Evolutionary conservation across 768 basidiomycete genomes (phyloP), one percentile per base, ranked within the genome.

Genomic region (Trametes sanguinea): DNA sequence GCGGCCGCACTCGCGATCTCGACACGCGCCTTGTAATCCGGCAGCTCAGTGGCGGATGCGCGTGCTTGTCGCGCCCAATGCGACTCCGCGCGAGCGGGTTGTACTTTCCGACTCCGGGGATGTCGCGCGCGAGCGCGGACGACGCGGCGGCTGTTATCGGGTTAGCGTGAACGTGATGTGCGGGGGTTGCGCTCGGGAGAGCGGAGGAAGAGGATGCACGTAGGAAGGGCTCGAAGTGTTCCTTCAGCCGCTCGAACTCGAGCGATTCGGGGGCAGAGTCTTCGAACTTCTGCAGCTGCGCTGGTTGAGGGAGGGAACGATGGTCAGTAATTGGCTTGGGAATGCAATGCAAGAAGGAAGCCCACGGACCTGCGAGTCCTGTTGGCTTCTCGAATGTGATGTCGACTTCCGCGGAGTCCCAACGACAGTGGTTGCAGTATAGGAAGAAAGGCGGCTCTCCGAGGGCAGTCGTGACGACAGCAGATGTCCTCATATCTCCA

Each of bases 311-410:
- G 46, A 54, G 45, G 48, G 14, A 22, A 47, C 17, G 48, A 1
- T 40, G 11, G 22, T 58, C 11, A 16, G 35, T 13, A 37, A 27
- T 60, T 44, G 43, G 30, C 14, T 37, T n/a, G 37, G 11, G 27
- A 14, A 17, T 63, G 57, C 68, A 46, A 37, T 37, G 54, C 35
- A 32, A 14, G 39, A 27, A n/a, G 22, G 14, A 6, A 11, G 35
- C 35, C 6, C 6, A 22, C 86, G 66, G 61, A 96, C 96, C 85
- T 62, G 95, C 95, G 32, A 99, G 84, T 14, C 96, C 95, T 0
- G 95, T 97, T 0, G 95, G 92, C 72, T 98, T 99, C 70, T 98
- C 95, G 67, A 98, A 98, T 10, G 86, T 90, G 70, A 95, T 92
- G 0, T 90, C 93, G 1, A 95, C 87, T 73, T 94, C 87, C 1